Evolutionary conservation across 2,329 filamentous ascomycete genomes (phyloP).

Genomic region (Fusarium irregulare): DNA sequence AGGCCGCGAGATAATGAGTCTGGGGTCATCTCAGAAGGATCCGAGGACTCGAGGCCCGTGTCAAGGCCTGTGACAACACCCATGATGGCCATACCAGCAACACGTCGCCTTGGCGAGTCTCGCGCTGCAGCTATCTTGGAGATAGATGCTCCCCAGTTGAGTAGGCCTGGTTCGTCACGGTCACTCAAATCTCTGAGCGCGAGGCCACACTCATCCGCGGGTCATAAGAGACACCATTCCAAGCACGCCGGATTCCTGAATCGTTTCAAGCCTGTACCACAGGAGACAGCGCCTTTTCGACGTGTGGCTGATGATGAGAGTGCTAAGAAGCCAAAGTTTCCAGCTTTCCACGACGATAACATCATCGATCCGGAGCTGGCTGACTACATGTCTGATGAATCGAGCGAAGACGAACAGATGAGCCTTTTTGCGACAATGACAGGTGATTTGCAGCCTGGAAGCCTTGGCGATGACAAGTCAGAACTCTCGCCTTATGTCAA

Average conservation of each 20-base stretch:
- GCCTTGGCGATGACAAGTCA: slow-evolving; percentile 78
- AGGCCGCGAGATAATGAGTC: slow-evolving; percentile 56
- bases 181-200: slow-evolving; percentile 82
- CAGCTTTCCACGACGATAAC: slow-evolving; percentile 98
- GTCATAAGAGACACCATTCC: slow-evolving; percentile 87
- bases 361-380: slow-evolving; percentile 98
- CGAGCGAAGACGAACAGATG: slow-evolving; percentile 91
- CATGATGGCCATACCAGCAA: slow-evolving; percentile 77
- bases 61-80: slow-evolving; percentile 70
- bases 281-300: slow-evolving; percentile 90
- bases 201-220: slow-evolving; percentile 77
- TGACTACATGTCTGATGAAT: slow-evolving; percentile 95
- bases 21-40: slow-evolving; percentile 55
- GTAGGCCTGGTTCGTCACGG: slow-evolving; percentile 91
- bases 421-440: slow-evolving; percentile 83
- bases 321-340: slow-evolving; percentile 73
- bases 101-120: slow-evolving; percentile 75
- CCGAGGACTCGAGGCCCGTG: slow-evolving; percentile 65
- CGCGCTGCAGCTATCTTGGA: slow-evolving; percentile 90
- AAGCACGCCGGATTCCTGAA: slow-evolving; percentile 83
- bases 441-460: slow-evolving; percentile 72
- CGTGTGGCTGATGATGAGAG: slow-evolving; percentile 75
- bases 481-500: slow-evolving; percentile 79
- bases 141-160: slow-evolving; percentile 84
- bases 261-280: slow-evolving; percentile 75